Base-by-base conservation (phyloP, 164 flowering plant species). In the Macadamia integrifolia region DNA sequence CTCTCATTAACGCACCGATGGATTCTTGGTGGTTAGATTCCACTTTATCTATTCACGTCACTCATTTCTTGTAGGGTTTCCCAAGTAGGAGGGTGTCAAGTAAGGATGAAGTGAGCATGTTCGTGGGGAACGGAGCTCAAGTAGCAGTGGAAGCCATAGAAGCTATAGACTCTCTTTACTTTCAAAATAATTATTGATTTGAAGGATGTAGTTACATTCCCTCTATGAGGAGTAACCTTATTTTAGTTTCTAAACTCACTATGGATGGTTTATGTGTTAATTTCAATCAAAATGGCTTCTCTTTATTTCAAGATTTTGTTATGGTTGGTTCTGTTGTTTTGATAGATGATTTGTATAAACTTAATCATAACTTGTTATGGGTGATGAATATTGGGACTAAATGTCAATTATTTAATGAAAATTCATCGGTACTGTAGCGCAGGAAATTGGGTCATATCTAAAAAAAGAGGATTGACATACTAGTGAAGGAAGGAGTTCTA, bases 401-500 rank as follows among this genome's bases (percentile, higher is more conserved):
- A 23, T 23, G 23, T 23, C 23, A 23, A 43, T 9, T 71, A 69
- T 50, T 9, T 5, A 43, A 43, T 43, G 48, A 43, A 9, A 6
- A 43, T 43, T 43, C 48, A 43, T 43, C 48, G 9, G 9, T 43
- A 9, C 9, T 43, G 9, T 43, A 9, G 23, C 48, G 9, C 48
- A 43, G 48, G 0, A 6, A 9, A 5, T 43, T 43, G 0, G 48
- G 48, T 43, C 48, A 43, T 43, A 43, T 69, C 30, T 71, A 64
- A 18, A 59, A 66, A 60, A 1, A 49, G 11, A 66, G 75, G 43
- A 56, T 72, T 40, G 2, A 66, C 13, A 55, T 68, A 18, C 71
- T 62, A 46, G 76, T 73, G 71, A 43, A 31, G 4, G 49, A 68
- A 64, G 69, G 65, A 43, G 69, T 73, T 64, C 69, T 73, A 46